Evolutionary conservation across 495 filamentous ascomycete species (phyloP).

Genomic region (Talaromyces ruber): DNA sequence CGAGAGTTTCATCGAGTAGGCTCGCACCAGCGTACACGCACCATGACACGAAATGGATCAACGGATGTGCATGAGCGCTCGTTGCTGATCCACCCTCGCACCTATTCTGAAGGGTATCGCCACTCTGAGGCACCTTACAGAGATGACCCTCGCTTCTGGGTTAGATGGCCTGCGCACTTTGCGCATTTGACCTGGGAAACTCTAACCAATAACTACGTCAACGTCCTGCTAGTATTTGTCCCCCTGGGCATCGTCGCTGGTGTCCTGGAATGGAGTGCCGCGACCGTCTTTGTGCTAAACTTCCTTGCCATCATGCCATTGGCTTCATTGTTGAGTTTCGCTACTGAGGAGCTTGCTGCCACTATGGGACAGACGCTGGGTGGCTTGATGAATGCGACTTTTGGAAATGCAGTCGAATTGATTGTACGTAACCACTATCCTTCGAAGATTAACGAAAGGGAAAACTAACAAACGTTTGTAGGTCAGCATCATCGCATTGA

Average conservation of each 20-base stretch:
- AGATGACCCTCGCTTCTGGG: conserved; percentile 34
- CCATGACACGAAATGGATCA: conserved; percentile 17
- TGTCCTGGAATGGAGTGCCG: conserved; percentile 59
- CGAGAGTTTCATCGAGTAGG: not conserved
- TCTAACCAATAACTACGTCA: conserved; percentile 67
- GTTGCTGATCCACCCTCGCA: conserved; percentile 17
- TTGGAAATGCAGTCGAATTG: conserved; percentile 96
- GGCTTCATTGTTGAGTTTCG: conserved; percentile 86
- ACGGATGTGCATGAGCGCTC: conserved; percentile 23
- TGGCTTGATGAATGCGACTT: conserved; percentile 89
- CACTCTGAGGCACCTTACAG: conserved; percentile 17
- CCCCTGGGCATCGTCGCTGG: conserved; percentile 82
- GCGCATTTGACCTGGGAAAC: conserved; percentile 43
- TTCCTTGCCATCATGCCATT: conserved; percentile 95
- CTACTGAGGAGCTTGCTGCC: conserved; percentile 83
- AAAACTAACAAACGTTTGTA: conserved; percentile 21
- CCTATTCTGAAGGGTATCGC: conserved; percentile 7
- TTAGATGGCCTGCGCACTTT: conserved; percentile 47
- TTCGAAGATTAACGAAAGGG: conserved; percentile 2
- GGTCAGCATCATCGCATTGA: conserved; percentile 91
- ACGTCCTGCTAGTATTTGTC: conserved; percentile 81
- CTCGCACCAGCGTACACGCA: not conserved
- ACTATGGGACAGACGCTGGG: conserved; percentile 85
- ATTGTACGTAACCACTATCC: conserved; percentile 56
- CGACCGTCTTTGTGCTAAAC: conserved; percentile 77